Conservation (phyloP, 805 yeast species). For the Kodamaea restingae region DNA sequence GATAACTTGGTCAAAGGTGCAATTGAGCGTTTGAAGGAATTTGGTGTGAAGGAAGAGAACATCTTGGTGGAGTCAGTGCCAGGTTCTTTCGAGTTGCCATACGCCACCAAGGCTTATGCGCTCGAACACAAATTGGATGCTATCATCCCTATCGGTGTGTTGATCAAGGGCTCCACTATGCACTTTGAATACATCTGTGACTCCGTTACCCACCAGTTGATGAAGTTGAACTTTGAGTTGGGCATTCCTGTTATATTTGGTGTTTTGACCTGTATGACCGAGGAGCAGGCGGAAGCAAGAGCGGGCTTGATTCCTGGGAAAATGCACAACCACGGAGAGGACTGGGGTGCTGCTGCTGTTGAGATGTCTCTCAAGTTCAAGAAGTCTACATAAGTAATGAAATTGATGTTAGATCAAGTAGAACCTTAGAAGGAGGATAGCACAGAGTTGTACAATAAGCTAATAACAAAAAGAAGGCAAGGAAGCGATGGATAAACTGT, state of each 20-base stretch:
- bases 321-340: constrained; percentile 94
- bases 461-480: too few species aligned
- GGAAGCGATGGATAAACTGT: too few species aligned
- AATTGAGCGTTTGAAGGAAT: constrained; percentile 47
- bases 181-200: constrained; percentile 98
- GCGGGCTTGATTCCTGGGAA: constrained; percentile 76
- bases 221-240: constrained; percentile 70
- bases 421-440: background rate
- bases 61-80: constrained; percentile 85
- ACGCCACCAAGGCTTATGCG: constrained; percentile 57
- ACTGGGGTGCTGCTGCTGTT: constrained; percentile 99
- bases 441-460: too few species aligned
- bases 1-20: constrained; percentile 80
- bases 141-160: constrained; percentile 87
- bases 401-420: too few species aligned
- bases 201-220: constrained; percentile 76
- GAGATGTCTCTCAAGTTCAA: constrained; percentile 63
- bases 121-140: constrained; percentile 64
- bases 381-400: background rate
- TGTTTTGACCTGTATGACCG: constrained; percentile 86
- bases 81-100: constrained; percentile 92
- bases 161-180: constrained; percentile 96
- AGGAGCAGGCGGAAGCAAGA: constrained; percentile 88
- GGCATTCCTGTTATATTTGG: constrained; percentile 88
- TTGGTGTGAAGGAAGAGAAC: constrained; percentile 74